Conservation (phyloP, 2,329 filamentous ascomycete species). For the Colletotrichum gloeosporioides region DNA sequence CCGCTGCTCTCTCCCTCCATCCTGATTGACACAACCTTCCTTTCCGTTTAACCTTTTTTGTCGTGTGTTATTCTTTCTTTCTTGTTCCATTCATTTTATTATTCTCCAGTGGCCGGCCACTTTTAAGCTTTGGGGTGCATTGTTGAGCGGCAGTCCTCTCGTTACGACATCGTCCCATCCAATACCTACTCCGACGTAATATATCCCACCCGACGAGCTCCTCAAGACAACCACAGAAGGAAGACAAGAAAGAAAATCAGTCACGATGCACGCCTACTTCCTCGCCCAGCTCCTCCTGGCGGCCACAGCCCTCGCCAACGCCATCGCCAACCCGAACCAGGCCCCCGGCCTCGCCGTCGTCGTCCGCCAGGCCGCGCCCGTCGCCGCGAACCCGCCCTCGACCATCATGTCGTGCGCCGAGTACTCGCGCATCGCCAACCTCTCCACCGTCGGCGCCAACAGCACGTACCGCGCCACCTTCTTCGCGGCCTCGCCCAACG, state of each 20-base stretch:
- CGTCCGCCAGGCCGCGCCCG: constrained; percentile 15
- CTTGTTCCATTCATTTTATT: neutral
- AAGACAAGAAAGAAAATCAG: neutral
- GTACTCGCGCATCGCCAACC: constrained; percentile 51
- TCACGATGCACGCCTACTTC: constrained; percentile 11
- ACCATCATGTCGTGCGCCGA: constrained; percentile 36
- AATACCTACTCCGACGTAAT: neutral
- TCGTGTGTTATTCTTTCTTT: neutral
- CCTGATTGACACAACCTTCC: neutral
- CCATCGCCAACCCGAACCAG: neutral
- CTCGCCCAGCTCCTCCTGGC: constrained; percentile 19
- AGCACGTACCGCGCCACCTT: constrained; percentile 50
- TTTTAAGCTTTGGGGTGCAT: neutral
- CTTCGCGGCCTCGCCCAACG: constrained; percentile 45
- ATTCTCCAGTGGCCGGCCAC: constrained; percentile 23
- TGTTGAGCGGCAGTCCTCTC: constrained; percentile 1
- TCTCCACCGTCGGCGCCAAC: constrained; percentile 51
- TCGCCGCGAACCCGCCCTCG: neutral
- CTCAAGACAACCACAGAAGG: neutral
- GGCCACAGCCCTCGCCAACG: constrained; percentile 3
- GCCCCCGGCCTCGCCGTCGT: neutral
- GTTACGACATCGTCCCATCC: neutral
- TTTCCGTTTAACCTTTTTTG: neutral
- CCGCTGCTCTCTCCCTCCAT: neutral
- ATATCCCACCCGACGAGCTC: neutral